Evolutionary conservation across 192 early-diverging fungal genomes (phyloP).

Genomic region (Umbelopsis ramanniana): DNA sequence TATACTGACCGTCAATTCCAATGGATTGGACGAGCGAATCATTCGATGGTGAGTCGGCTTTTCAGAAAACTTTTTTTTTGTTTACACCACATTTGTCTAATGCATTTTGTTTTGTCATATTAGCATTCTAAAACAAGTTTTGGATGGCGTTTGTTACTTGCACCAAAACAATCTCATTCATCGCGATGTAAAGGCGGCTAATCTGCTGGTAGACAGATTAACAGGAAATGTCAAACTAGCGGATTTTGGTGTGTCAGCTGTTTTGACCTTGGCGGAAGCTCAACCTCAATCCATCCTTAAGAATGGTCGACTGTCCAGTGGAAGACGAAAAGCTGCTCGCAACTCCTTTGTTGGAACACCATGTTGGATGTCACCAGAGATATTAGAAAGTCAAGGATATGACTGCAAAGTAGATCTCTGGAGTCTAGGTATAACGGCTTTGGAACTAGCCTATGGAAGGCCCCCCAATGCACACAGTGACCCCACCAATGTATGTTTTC

Average conservation of each 20-base stretch:
- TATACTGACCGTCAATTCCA: slow-evolving; percentile 14
- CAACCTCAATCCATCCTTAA: slow-evolving; percentile 3
- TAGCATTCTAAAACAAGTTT: slow-evolving; percentile 40
- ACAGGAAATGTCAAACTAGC: slow-evolving; percentile 65
- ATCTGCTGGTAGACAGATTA: slow-evolving; percentile 61
- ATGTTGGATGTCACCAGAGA: slow-evolving; percentile 60
- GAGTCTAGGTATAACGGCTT: slow-evolving; percentile 48
- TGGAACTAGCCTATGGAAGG: slow-evolving; percentile 42
- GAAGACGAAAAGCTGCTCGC: slow-evolving; percentile 52
- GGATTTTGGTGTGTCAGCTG: slow-evolving; percentile 55
- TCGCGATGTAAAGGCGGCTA: slow-evolving; percentile 73
- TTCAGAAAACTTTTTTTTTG: too few species aligned
- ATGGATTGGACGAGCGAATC: slow-evolving; percentile 29
- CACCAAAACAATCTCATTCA: slow-evolving; percentile 69
- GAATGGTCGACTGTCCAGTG: slow-evolving; percentile 45
- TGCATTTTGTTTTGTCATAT: background rate
- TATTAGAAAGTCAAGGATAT: slow-evolving; percentile 39
- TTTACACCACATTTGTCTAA: background rate
- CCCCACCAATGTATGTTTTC: slow-evolving; percentile 31
- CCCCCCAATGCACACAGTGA: slow-evolving; percentile 45
- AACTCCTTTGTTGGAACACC: slow-evolving; percentile 72
- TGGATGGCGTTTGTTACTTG: slow-evolving; percentile 69
- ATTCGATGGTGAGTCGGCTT: slow-evolving; percentile 30
- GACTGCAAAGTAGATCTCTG: slow-evolving; percentile 54
- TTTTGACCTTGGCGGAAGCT: slow-evolving; percentile 5